Evolutionary conservation across 164 flowering plant genomes (phyloP).

Genomic region (Kingdonia uniflora): DNA sequence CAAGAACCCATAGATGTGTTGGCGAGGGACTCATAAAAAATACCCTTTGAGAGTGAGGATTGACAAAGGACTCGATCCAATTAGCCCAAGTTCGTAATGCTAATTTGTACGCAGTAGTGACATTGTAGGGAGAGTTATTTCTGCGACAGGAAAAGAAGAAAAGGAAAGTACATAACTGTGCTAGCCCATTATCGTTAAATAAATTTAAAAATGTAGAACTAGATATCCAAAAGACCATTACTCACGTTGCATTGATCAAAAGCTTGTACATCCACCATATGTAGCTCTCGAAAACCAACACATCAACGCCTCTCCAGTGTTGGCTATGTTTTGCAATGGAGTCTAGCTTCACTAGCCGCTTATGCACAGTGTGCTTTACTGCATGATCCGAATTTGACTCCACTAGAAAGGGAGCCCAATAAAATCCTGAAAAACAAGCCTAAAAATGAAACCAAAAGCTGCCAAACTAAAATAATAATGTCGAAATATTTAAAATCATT

Average conservation of each 20-base stretch:
- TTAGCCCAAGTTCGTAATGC: slow-evolving; percentile 77
- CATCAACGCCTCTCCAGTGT: slow-evolving; percentile 67
- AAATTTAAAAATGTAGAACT: not conserved
- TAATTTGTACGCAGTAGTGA: slow-evolving; percentile 56
- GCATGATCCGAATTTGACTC: slow-evolving; percentile 92
- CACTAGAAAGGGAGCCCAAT: slow-evolving; percentile 93
- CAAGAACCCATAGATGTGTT: slow-evolving; percentile 89
- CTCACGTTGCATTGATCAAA: slow-evolving; percentile 76
- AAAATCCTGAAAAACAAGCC: slow-evolving; percentile 40
- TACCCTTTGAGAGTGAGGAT: slow-evolving; percentile 54
- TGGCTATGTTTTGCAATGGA: slow-evolving; percentile 65
- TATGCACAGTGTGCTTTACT: slow-evolving; percentile 66
- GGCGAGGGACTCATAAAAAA: slow-evolving; percentile 87
- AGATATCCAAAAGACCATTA: not conserved
- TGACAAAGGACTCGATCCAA: slow-evolving; percentile 64
- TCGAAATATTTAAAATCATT: too few relatives aligned
- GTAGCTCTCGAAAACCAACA: slow-evolving; percentile 79
- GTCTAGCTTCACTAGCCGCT: slow-evolving; percentile 67
- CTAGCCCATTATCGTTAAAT: too few relatives aligned
- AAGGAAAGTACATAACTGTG: too few relatives aligned
- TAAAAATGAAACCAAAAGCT: not conserved
- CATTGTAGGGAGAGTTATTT: slow-evolving; percentile 28
- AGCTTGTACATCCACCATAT: slow-evolving; percentile 98
- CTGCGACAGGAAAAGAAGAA: slow-evolving; percentile 17
- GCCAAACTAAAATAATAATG: too few relatives aligned